A percentile compares a stretch with the other conserved stretches of the same genome.
phyloP scores from a whole-genome alignment of 371 early-diverging fungal genomes.

The Mucor piriformis region DNA sequence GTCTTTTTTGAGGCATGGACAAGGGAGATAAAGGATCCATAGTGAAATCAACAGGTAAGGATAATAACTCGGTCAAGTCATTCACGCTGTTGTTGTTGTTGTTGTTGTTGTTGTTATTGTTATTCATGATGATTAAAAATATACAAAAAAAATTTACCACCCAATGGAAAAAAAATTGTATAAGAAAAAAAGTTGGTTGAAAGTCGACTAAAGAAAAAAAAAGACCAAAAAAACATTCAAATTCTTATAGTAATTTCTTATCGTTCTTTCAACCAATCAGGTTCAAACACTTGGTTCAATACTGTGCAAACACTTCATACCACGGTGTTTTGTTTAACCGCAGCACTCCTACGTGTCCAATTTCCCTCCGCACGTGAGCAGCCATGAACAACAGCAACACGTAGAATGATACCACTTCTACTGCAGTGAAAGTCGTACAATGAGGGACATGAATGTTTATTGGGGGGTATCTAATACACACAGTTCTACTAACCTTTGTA shows the following conservation, averaged over 20 bases:
- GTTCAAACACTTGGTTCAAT: constrained; percentile 19
- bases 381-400: neutral
- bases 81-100: constrained; percentile 18
- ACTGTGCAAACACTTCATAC: too few relatives aligned
- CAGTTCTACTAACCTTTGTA: neutral
- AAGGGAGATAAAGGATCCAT: constrained; percentile 32
- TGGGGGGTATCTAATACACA: too few relatives aligned
- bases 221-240: neutral
- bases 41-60: constrained; percentile 34
- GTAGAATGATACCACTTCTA: neutral
- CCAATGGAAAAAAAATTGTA: constrained; percentile 47
- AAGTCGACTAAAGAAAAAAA: constrained; percentile 25
- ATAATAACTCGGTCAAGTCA: constrained; percentile 27
- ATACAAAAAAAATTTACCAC: constrained; percentile 33
- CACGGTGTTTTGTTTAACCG: too few relatives aligned
- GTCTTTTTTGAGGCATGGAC: constrained; percentile 15
- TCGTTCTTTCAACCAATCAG: constrained; percentile 14
- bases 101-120: constrained; percentile 13
- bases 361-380: too few relatives aligned
- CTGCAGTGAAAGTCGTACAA: too few relatives aligned
- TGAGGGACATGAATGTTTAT: too few relatives aligned
- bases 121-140: neutral
- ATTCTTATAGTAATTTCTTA: neutral
- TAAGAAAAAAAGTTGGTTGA: constrained; percentile 20
- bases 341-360: too few relatives aligned